Evolutionary conservation across 208 protist species (phyloP).

Genomic region (Balamuthia mandrillaris): DNA sequence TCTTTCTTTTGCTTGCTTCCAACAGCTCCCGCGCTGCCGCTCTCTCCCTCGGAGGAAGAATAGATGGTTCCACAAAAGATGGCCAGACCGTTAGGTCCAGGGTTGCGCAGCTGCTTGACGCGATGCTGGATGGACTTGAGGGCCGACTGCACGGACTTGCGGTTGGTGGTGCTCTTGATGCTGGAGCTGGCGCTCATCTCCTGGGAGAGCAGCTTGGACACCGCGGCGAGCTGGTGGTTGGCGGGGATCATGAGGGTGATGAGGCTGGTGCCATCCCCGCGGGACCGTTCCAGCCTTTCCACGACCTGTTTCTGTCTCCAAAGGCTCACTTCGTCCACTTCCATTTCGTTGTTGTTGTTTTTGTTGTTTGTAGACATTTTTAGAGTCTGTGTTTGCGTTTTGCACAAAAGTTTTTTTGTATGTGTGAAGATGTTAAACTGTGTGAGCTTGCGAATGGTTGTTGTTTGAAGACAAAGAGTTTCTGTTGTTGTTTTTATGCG

Average conservation of each 20-base stretch:
- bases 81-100: background rate
- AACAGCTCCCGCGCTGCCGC: too few species aligned
- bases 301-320: conserved; percentile 17
- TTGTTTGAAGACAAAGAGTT: too few species aligned
- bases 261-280: background rate
- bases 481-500: too few species aligned
- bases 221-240: background rate
- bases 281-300: background rate
- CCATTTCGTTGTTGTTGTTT: background rate
- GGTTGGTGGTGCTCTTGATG: conserved; percentile 5
- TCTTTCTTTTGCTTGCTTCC: background rate
- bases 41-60: too few species aligned
- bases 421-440: too few species aligned
- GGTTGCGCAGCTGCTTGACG: background rate
- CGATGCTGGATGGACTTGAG: conserved; percentile 34
- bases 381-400: too few species aligned
- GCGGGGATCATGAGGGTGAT: conserved; percentile 18
- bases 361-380: background rate
- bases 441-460: too few species aligned
- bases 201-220: background rate
- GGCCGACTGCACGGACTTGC: background rate
- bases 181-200: background rate
- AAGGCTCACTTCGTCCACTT: background rate
- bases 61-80: conserved; percentile 26
- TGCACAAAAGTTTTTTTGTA: too few species aligned